Conservation (phyloP, 257 asterid genomes). For the Nicotiana noctiflora region DNA sequence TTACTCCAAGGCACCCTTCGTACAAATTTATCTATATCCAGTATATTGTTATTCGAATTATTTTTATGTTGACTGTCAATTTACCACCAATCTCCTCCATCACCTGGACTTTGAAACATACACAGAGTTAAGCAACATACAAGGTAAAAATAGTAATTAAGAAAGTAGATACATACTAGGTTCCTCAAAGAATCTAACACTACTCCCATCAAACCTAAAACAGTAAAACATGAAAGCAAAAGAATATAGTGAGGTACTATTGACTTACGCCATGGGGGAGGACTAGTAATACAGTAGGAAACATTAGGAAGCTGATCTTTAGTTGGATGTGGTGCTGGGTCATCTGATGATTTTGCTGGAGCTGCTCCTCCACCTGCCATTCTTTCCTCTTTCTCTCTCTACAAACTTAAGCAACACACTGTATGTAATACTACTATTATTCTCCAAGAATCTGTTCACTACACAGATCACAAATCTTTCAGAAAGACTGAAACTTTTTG, state of each 20-base stretch:
- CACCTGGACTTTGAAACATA: no score
- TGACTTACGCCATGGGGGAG: constrained; percentile 33
- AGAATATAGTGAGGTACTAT: background rate
- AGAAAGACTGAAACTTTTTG: background rate
- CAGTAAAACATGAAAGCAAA: background rate
- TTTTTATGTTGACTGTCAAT: background rate
- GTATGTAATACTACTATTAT: background rate
- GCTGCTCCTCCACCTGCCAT: constrained; percentile 26
- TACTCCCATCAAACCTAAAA: background rate
- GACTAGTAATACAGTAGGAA: constrained; percentile 26
- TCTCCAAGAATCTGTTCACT: background rate
- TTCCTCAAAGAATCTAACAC: background rate
- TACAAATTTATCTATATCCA: background rate
- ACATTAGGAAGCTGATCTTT: constrained; percentile 32
- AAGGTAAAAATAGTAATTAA: background rate
- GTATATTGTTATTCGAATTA: background rate
- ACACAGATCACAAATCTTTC: background rate
- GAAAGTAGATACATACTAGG: background rate
- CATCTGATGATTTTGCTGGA: constrained; percentile 23
- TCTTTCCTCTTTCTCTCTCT: background rate
- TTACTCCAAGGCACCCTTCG: no score
- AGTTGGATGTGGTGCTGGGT: constrained; percentile 28
- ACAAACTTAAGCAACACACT: background rate
- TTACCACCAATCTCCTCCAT: background rate
- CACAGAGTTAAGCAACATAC: background rate